phyloP scores from a whole-genome alignment of 2,329 filamentous ascomycete genomes.

The Pseudonectria buxi region DNA sequence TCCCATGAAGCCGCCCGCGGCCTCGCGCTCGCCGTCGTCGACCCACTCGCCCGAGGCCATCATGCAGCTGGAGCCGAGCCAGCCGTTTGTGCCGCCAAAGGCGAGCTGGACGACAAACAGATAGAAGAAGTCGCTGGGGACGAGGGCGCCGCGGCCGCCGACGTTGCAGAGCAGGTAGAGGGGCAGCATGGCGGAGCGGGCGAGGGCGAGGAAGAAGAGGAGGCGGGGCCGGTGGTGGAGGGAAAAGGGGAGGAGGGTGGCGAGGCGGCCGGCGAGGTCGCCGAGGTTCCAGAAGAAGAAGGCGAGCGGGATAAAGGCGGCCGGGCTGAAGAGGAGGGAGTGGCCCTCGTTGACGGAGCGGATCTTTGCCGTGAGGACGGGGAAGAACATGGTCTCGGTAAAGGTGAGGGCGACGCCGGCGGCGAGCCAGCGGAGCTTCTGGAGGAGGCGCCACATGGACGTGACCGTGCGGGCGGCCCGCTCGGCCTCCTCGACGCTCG shows the following conservation, averaged over 20 bases:
- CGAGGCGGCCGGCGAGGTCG: conserved; percentile 70
- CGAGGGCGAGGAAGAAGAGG: conserved; percentile 61
- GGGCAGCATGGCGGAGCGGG: conserved; percentile 66
- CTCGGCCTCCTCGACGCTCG: conserved; percentile 47
- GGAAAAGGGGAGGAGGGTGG: conserved; percentile 51
- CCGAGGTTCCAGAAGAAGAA: conserved; percentile 94
- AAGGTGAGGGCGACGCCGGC: conserved; percentile 77
- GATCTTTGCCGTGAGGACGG: conserved; percentile 74
- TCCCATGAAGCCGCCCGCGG: conserved; percentile 90
- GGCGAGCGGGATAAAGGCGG: conserved; percentile 79
- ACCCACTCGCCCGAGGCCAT: conserved; percentile 83
- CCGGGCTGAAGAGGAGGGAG: conserved; percentile 58
- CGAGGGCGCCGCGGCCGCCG: conserved; percentile 62
- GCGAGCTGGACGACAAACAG: conserved; percentile 72
- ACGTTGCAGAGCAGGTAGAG: conserved; percentile 90
- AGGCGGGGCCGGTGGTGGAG: conserved; percentile 56
- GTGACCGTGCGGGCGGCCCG: conserved; percentile 43
- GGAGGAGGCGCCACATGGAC: conserved; percentile 58
- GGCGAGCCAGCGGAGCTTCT: conserved; percentile 73
- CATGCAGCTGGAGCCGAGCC: conserved; percentile 82
- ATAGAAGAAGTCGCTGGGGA: conserved; percentile 83
- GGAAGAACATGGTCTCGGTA: conserved; percentile 84
- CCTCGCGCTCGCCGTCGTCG: conserved; percentile 74
- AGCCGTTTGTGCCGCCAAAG: conserved; percentile 84
- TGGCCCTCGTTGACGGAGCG: conserved; percentile 35